Evolutionary conservation across 352 stramenopile species (phyloP).

Genomic region (Blastocystis hominis): DNA sequence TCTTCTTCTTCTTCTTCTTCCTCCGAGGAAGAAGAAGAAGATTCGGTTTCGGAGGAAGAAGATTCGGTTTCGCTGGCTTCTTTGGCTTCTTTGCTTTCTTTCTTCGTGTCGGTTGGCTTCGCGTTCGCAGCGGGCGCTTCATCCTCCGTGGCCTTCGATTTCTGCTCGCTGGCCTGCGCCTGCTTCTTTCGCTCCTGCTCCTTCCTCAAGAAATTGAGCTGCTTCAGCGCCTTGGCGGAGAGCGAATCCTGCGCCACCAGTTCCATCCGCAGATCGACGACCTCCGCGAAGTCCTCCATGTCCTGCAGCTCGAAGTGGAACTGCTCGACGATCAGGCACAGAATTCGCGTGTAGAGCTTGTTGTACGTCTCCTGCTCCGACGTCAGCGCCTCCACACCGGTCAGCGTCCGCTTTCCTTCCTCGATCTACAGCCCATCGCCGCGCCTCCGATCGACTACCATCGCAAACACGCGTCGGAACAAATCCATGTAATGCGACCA

Average conservation of each 20-base stretch:
- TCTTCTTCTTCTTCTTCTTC: background rate
- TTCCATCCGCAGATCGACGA: background rate
- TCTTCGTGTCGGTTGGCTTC: background rate
- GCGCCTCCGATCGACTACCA: background rate
- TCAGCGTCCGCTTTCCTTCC: background rate
- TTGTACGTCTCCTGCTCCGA: conserved; percentile 26
- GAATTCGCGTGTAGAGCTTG: conserved; percentile 44
- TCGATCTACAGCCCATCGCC: background rate
- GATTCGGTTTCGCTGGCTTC: background rate
- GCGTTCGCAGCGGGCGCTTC: background rate
- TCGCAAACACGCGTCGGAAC: conserved; percentile 6
- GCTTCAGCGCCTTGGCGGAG: background rate
- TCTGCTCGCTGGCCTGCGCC: background rate
- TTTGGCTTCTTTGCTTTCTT: background rate
- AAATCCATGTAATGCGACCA: conserved; percentile 35
- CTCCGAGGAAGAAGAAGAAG: background rate
- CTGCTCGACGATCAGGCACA: conserved; percentile 23
- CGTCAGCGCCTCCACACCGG: background rate
- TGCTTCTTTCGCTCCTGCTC: background rate
- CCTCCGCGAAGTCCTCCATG: background rate
- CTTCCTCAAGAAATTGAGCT: conserved; percentile 22
- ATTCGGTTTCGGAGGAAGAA: background rate
- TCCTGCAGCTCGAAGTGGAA: conserved; percentile 39
- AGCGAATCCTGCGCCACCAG: conserved; percentile 8
- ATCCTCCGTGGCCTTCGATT: background rate